Evolutionary conservation across 805 yeast genomes (phyloP).

Genomic region (Lachancea mirantina): DNA sequence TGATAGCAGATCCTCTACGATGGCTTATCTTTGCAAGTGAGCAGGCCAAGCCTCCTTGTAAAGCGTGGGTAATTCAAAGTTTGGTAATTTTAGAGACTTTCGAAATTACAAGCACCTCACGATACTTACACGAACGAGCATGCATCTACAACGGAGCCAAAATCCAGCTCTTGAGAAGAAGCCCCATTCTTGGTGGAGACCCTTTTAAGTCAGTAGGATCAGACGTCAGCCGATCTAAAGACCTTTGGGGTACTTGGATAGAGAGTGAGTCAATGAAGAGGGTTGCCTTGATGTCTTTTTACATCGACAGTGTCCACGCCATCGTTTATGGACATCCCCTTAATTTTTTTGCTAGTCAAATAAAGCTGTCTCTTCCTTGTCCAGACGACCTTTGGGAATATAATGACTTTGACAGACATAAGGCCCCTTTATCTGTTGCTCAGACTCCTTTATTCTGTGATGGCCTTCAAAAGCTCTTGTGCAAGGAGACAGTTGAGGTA

Average conservation of each 20-base stretch:
- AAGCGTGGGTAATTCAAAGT: conserved; percentile 46
- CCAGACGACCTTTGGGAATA: conserved; percentile 51
- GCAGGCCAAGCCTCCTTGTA: conserved; percentile 10
- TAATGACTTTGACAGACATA: conserved; percentile 24
- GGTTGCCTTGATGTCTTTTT: conserved; percentile 71
- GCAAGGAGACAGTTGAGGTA: conserved; percentile 6
- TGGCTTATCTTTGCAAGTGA: conserved; percentile 10
- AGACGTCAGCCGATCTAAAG: conserved; percentile 8
- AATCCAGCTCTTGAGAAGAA: conserved; percentile 61
- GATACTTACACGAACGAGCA: conserved; percentile 66
- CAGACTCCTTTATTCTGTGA: conserved; percentile 10
- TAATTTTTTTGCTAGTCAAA: conserved; percentile 46
- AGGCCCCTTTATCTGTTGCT: conserved; percentile 9
- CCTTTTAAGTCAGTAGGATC: conserved; percentile 30
- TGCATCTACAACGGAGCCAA: conserved; percentile 79
- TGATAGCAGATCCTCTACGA: conserved; percentile 8
- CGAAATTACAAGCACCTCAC: conserved; percentile 60
- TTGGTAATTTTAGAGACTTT: conserved; percentile 60
- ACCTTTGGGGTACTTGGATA: conserved; percentile 44
- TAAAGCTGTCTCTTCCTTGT: conserved; percentile 52
- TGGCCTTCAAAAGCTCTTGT: conserved; percentile 7
- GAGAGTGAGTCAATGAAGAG: conserved; percentile 70
- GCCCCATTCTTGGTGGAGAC: conserved; percentile 65
- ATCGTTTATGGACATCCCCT: conserved; percentile 62
- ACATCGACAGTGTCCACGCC: conserved; percentile 67